These are phyloP conservation scores for Sclerotinia minor DNA, from an alignment of 2,329 filamentous ascomycete species.

Conservation along the genomic window DNA sequence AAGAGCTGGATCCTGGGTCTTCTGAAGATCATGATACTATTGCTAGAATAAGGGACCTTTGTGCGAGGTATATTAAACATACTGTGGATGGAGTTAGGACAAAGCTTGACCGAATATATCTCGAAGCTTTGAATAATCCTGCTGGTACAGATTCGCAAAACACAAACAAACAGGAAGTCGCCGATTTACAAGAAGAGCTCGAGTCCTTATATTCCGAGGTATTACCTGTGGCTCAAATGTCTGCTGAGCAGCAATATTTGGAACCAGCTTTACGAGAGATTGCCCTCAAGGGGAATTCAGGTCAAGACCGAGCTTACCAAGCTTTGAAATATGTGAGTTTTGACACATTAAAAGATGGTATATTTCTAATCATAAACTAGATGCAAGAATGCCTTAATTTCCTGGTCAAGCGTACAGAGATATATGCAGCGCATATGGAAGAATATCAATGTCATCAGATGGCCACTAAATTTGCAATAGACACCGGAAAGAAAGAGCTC, in stretches of 20 bases:
- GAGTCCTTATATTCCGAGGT: slow-evolving; percentile 71
- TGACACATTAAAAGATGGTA: not conserved
- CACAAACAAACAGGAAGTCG: slow-evolving; percentile 45
- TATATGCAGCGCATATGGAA: slow-evolving; percentile 47
- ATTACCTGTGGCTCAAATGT: slow-evolving; percentile 68
- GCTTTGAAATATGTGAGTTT: slow-evolving; percentile 54
- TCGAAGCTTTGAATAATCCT: slow-evolving; percentile 48
- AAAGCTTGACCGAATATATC: slow-evolving; percentile 56
- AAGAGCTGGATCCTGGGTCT: slow-evolving; percentile 56
- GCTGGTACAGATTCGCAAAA: slow-evolving; percentile 22
- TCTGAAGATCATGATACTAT: slow-evolving; percentile 55
- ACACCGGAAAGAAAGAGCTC: slow-evolving; percentile 50
- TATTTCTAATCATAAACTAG: slow-evolving; percentile 40
- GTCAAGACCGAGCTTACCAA: slow-evolving; percentile 48
- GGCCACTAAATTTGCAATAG: slow-evolving; percentile 45
- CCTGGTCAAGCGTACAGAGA: slow-evolving; percentile 50
- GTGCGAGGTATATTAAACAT: slow-evolving; percentile 57
- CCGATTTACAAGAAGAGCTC: slow-evolving; percentile 61
- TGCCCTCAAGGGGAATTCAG: slow-evolving; percentile 48
- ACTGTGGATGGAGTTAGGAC: slow-evolving; percentile 57
- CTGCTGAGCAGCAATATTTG: slow-evolving; percentile 65
- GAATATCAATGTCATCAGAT: slow-evolving; percentile 50
- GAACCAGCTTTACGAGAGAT: slow-evolving; percentile 57
- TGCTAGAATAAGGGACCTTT: slow-evolving; percentile 59
- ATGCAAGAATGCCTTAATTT: slow-evolving; percentile 55